Evolutionary conservation across 306 rosid genomes (phyloP), one percentile per base, ranked within the genome.

Genomic region (Coriaria nepalensis): DNA sequence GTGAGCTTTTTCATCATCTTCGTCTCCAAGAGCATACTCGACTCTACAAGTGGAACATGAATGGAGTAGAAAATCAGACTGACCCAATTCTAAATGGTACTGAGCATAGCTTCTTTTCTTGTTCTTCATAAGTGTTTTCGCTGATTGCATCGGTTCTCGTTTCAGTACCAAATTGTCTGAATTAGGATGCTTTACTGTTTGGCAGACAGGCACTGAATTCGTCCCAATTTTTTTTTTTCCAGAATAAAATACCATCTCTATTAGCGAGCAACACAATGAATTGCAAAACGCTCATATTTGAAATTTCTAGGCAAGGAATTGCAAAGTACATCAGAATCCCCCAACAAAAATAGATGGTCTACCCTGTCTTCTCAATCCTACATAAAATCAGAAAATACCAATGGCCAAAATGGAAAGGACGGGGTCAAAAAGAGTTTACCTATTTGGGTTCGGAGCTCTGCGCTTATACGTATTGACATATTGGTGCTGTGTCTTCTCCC

Each of bases 61-160:
- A 54, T 63, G 84, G 20, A 81, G 62, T 5, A 68, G 64, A 58
- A 84, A 90, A 65, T 79, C 90, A 20, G 84, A 81, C 60, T 84
- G 93, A 14, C 95, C 95, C 4, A 81, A 77, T 5, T 84, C 87
- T 12, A 90, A 62, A 70, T 90, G 78, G 39, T 78, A 70, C 52
- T 88, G 87, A 4, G 86, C 95, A 43, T 84, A 84, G 74, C 74
- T 78, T 68, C 90, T 76, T 64, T 83, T 84, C 80, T 88, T 78
- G 66, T 84, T 88, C 71, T 77, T 78, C 10, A 47, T 62, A 44
- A 71, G 47, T 2, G 74, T 43, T 67, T 10, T 77, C 37, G 65
- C 72, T 37, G 61, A 56, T 11, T 32, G 9, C 4, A 37, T 33
- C 0, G 56, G 57, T 47, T 54, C 59, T 0, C 58, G 56, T 34